These are phyloP conservation scores for Xerocomus amazonicus DNA, from an alignment of 1,284 basidiomycete species.

Conservation along the genomic window DNA sequence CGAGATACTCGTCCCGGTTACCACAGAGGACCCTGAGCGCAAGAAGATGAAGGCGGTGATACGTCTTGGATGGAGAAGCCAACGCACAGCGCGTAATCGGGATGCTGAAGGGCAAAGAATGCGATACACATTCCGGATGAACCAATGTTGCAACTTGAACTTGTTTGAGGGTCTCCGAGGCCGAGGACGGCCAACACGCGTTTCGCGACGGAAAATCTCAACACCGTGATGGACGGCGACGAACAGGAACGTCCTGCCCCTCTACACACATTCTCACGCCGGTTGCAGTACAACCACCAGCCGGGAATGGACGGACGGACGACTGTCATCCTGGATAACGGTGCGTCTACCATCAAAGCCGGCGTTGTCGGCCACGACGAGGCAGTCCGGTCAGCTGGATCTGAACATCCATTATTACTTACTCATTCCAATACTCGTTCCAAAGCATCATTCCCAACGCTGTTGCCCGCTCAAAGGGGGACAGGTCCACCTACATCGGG, in stretches of 20 bases:
- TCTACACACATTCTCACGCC: conserved; percentile 23
- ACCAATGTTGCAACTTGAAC: background rate
- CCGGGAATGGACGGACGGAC: conserved; percentile 41
- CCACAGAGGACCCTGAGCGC: conserved; percentile 59
- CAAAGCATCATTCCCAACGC: conserved; percentile 73
- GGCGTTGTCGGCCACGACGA: conserved; percentile 43
- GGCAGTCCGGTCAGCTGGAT: conserved; percentile 15
- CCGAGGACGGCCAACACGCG: conserved; percentile 8
- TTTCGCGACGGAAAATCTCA: conserved; percentile 4
- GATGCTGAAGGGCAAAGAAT: conserved; percentile 70
- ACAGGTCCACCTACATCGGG: conserved; percentile 76
- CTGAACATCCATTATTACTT: background rate
- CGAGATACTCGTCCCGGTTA: conserved; percentile 73
- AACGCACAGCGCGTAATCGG: conserved; percentile 73
- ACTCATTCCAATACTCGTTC: conserved; percentile 1
- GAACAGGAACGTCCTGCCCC: too few relatives aligned
- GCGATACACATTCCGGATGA: conserved; percentile 62
- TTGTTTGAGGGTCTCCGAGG: conserved; percentile 18
- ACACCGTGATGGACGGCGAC: conserved; percentile 1
- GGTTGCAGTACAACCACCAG: background rate
- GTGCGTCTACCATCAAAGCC: conserved; percentile 76
- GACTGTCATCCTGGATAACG: conserved; percentile 80
- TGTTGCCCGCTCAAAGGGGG: conserved; percentile 75
- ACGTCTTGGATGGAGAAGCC: conserved; percentile 5
- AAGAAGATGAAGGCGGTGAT: background rate